Evolutionary conservation across 257 asterid genomes (phyloP), one percentile per base, ranked within the genome.

Genomic region (Solanum chaucha): DNA sequence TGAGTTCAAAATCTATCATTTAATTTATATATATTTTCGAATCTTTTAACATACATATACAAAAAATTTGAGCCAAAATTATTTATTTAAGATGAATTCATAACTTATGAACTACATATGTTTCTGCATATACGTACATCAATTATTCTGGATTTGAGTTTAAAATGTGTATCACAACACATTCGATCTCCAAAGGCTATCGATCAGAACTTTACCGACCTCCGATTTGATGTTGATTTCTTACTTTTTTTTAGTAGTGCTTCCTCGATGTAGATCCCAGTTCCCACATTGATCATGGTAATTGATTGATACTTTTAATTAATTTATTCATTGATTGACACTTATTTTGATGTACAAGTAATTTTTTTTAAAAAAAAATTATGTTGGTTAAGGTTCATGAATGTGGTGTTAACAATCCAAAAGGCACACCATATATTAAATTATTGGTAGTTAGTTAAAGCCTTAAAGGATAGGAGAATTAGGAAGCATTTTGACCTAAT

Each of bases 261-360:
- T 3, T 41, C 61, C 36, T 41, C 32, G 13, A 77, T 77, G 83
- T 41, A 13, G 35, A 41, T 41, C 38, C 36, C 24, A 77, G 15
- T 4, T 77, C 24, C 36, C 64, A 77, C 8, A 77, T 77, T 41
- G n/a, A 77, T 13, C 55, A 89, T 67, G 72, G n/a, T 38, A 77
- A 86, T 67, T 26, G 20, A 67, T 67, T 67, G 10, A 26, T 14
- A 67, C 20, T 67, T 24, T 65, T 10, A 10, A 67, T 26, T 67
- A 55, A 26, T 13, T 67, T 65, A 10, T 65, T 65, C 1, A 70
- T 55, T 84, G 85, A 84, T 89, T 87, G 77, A 84, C 85, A 77
- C 87, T 84, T 61, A 68, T 30, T 75, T 46, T 65, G 44, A 84
- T 28, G 65, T 24, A 55, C n/a, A 17, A 55, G 24, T 55, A 6